Conservation (phyloP, 1,284 basidiomycete genomes). For the Puccinia polysora region DNA sequence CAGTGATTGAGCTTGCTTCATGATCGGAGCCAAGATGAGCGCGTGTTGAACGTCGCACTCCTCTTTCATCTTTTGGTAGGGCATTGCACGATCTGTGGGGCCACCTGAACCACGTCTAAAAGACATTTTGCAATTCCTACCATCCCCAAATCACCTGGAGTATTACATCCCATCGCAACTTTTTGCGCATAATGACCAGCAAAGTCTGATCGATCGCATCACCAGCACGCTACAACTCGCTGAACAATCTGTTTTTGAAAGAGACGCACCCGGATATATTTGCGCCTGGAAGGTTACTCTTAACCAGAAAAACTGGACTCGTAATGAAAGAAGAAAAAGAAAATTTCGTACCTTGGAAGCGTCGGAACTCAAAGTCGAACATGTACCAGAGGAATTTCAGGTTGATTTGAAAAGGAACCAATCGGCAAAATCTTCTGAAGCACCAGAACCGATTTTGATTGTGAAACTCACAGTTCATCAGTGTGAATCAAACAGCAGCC, state of each 20-base stretch:
- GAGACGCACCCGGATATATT: neutral
- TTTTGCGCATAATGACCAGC: neutral
- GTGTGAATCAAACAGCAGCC: conserved; percentile 1
- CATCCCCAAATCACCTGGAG: conserved; percentile 24
- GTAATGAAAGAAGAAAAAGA: conserved; percentile 17
- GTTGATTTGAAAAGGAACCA: neutral
- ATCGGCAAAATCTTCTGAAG: neutral
- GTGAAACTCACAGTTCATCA: neutral
- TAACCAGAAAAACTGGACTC: conserved; percentile 14
- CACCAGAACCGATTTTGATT: neutral
- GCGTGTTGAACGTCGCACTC: neutral
- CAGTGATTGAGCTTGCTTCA: conserved; percentile 52
- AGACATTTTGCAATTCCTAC: conserved; percentile 11
- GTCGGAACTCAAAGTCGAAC: neutral
- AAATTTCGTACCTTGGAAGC: neutral
- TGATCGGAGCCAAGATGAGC: neutral
- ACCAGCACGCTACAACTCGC: conserved; percentile 4
- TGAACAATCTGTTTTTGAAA: neutral
- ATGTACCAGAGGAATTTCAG: neutral
- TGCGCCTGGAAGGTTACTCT: conserved; percentile 2
- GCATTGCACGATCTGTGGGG: neutral
- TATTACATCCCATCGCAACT: conserved; percentile 13
- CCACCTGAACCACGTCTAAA: conserved; percentile 16
- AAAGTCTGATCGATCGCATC: conserved; percentile 6
- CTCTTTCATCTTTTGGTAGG: neutral